Evolutionary conservation across 2,329 filamentous ascomycete species (phyloP), one percentile per base, ranked within the genome.

Genomic region (Paecilomyces sp.): DNA sequence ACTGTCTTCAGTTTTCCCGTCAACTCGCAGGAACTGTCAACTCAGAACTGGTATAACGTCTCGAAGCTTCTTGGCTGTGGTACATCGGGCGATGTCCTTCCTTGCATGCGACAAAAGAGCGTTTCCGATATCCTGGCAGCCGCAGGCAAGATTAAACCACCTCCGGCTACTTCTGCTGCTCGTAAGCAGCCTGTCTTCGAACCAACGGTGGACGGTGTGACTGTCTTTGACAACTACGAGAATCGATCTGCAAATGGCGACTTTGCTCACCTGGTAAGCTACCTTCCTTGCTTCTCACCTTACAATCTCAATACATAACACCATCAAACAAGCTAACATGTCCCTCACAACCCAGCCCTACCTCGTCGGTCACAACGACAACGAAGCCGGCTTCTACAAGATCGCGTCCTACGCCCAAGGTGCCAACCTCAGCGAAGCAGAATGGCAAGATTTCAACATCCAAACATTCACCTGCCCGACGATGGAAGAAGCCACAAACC

Each of bases 301-400:
- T 11, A 13, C 11, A 28, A 15, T 24, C 6, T 28, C 52, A 31
- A 54, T 54, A 31, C n/a, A n/a, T 24, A 51, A 15, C n/a, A 33
- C n/a, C 22, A 24, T 50, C 25, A n/a, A 9, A 56, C 34, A 55
- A 55, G 8, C 58, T 25, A 28, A 28, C 25, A 28, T 28, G 25
- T 4, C 25, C 25, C 25, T 28, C 25, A 13, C 30, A 24, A 30
- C 30, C 9, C 47, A 64, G 47, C 80, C 81, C 0, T 68, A 79
- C 1, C 61, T 82, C 0, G 64, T 75, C 3, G 79, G 77, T 13
- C 76, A 76, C 62, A 80, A 76, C 58, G 58, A 80, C 62, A 75
- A 81, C 58, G 80, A 83, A 64, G 74, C 77, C 2, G 78, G 77
- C 0, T 80, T 78, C 67, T 82, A 81, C 65, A 74, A 75, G 4